Conservation (phyloP, 306 rosid genomes). For the Senna tora region DNA sequence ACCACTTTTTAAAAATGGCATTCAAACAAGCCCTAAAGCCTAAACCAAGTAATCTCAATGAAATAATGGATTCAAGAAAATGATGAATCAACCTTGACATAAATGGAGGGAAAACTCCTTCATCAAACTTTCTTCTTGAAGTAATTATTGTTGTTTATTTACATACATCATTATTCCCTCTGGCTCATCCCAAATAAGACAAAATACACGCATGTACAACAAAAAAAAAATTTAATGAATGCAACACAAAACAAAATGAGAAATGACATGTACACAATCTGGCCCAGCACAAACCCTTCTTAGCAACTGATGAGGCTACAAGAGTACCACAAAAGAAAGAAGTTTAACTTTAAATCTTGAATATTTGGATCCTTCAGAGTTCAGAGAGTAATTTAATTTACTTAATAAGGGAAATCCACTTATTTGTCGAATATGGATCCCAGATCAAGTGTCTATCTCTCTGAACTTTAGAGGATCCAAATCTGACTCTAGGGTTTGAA, state of each 20-base stretch:
- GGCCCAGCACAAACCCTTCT: not conserved
- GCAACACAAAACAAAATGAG: constrained; percentile 22
- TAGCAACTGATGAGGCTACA: not conserved
- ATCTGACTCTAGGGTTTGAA: not conserved
- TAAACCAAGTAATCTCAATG: too few species aligned
- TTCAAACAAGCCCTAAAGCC: too few species aligned
- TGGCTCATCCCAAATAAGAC: constrained; percentile 10
- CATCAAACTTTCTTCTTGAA: not conserved
- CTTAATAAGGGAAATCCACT: not conserved
- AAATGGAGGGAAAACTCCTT: not conserved
- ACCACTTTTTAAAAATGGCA: too few species aligned
- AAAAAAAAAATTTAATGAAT: constrained; percentile 38
- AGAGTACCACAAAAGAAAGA: not conserved
- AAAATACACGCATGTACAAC: constrained; percentile 41
- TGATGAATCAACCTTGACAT: constrained; percentile 17
- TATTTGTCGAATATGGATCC: not conserved
- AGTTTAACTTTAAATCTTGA: not conserved
- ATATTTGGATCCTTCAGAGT: not conserved
- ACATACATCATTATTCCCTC: constrained; percentile 21
- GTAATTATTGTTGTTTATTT: constrained; percentile 25
- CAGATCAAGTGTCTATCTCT: not conserved
- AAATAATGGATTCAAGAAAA: not conserved
- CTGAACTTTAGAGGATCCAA: not conserved
- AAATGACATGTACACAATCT: not conserved
- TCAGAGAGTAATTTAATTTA: not conserved